Percentiles rank a stretch among this genome's conserved stretches.
Conservation (phyloP, 768 basidiomycete species). For the Hericium alpestre region DNA sequence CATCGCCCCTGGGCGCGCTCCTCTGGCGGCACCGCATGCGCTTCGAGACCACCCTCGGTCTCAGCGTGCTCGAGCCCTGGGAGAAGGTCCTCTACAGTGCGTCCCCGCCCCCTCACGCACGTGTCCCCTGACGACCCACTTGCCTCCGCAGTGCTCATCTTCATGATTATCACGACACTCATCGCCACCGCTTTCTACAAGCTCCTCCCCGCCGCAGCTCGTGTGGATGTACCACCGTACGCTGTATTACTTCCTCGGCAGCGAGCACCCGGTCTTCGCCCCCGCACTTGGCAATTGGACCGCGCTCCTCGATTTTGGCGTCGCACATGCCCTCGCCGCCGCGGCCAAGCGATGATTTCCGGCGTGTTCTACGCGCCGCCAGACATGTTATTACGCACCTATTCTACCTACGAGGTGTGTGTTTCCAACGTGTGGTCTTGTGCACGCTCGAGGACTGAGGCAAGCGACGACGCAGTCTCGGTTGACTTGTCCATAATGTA, state of each 20-base stretch:
- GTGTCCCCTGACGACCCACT: neutral
- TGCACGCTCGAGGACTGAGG: no score
- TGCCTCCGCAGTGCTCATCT: neutral
- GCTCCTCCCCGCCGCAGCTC: neutral
- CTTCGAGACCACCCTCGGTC: conserved; percentile 49
- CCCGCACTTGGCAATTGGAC: neutral
- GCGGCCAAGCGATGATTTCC: no score
- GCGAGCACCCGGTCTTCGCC: neutral
- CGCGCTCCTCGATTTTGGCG: neutral
- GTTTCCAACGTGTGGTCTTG: no score
- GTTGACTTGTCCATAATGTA: no score
- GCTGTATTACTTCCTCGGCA: neutral
- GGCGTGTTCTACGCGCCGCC: no score
- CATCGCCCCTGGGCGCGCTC: conserved; percentile 12
- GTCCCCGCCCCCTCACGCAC: conserved; percentile 17
- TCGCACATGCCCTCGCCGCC: neutral
- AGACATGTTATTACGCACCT: no score
- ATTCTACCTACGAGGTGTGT: no score
- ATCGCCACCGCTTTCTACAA: neutral
- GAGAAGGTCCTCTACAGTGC: conserved; percentile 52
- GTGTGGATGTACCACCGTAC: neutral
- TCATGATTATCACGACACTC: neutral
- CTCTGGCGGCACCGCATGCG: conserved; percentile 46
- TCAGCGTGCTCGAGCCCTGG: conserved; percentile 58
- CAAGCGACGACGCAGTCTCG: no score